Percentiles rank a stretch among this genome's conserved stretches.
Conservation (phyloP, 305 asterid species). For the Nicotiana rustica region DNA sequence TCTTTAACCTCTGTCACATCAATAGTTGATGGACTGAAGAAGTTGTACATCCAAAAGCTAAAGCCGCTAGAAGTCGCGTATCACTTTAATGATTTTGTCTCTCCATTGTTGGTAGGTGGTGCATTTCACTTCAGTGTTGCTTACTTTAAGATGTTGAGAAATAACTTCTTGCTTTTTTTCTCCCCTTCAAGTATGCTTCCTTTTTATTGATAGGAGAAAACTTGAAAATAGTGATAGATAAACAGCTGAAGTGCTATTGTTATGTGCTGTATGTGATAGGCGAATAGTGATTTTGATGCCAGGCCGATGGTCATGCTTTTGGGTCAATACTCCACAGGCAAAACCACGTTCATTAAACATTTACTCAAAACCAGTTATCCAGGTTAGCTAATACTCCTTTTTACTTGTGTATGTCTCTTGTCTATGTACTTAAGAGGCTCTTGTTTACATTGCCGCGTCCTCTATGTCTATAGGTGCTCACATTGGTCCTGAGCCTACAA, state of each 20-base stretch:
- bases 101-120: slow-evolving; percentile 79
- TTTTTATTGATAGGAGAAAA: neutral
- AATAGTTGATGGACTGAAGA: slow-evolving; percentile 90
- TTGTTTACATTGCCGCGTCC: slow-evolving; percentile 26
- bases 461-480: slow-evolving; percentile 74
- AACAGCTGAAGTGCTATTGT: slow-evolving; percentile 13
- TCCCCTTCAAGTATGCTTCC: neutral
- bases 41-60: slow-evolving; percentile 79
- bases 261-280: slow-evolving; percentile 52
- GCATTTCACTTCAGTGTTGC: neutral
- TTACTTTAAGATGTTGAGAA: neutral
- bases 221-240: neutral
- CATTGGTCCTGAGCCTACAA: slow-evolving; percentile 98
- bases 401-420: slow-evolving; percentile 31
- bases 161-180: neutral
- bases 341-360: slow-evolving; percentile 95
- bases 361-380: slow-evolving; percentile 84
- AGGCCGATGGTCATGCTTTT: slow-evolving; percentile 98
- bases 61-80: slow-evolving; percentile 87
- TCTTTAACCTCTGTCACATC: slow-evolving; percentile 84
- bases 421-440: neutral
- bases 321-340: slow-evolving; percentile 98
- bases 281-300: slow-evolving; percentile 95
- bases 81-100: slow-evolving; percentile 84
- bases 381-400: slow-evolving; percentile 52